Percentiles rank a stretch among this genome's conserved stretches.
phyloP scores from a whole-genome alignment of 2,329 filamentous ascomycete genomes.

The Scedosporium aurantiacum region DNA sequence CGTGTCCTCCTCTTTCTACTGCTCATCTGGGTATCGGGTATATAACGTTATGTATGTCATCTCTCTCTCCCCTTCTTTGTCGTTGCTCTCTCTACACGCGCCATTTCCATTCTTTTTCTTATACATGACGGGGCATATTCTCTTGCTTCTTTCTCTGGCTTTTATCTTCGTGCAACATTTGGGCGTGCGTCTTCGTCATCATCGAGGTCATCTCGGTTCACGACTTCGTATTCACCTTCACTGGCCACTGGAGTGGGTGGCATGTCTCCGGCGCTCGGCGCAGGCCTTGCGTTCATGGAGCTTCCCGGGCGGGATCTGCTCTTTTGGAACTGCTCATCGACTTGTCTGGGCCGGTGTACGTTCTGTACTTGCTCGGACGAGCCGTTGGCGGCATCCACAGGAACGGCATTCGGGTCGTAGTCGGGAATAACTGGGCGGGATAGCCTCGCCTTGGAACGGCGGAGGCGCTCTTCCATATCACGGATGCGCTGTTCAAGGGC shows the following conservation, averaged over 20 bases:
- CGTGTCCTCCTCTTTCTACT: background rate
- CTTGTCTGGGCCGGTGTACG: slow-evolving; percentile 11
- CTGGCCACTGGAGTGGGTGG: slow-evolving; percentile 49
- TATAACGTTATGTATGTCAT: background rate
- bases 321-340: slow-evolving; percentile 14
- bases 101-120: background rate
- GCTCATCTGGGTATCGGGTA: background rate
- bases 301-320: slow-evolving; percentile 38
- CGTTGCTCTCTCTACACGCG: background rate
- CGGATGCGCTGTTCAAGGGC: slow-evolving; percentile 73
- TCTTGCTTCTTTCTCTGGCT: background rate
- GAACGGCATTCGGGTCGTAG: background rate
- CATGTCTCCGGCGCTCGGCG: slow-evolving; percentile 44
- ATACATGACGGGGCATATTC: background rate
- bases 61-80: background rate
- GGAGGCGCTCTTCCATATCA: slow-evolving; percentile 73
- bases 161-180: slow-evolving; percentile 6
- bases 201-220: slow-evolving; percentile 14
- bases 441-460: slow-evolving; percentile 15
- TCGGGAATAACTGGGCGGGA: slow-evolving; percentile 1
- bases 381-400: slow-evolving; percentile 3
- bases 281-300: slow-evolving; percentile 37
- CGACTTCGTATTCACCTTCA: slow-evolving; percentile 39
- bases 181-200: slow-evolving; percentile 7
- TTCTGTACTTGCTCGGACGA: slow-evolving; percentile 11